Conservation (phyloP, 208 protist genomes). For the Trypanosoma grayi region DNA sequence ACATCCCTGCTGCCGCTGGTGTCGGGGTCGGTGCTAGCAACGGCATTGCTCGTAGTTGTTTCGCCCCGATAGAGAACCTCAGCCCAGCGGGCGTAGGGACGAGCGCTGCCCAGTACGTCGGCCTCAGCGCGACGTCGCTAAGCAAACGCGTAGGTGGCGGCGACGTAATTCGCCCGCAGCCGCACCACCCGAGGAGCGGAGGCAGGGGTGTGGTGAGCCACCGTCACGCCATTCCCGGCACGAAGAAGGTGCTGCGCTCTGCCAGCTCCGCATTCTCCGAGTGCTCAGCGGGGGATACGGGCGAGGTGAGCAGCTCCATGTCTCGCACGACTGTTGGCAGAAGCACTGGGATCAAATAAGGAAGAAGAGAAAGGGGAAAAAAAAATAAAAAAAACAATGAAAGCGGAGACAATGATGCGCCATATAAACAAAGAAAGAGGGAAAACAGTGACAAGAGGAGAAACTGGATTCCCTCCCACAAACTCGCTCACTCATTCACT, state of each 20-base stretch:
- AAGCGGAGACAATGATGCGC: not conserved
- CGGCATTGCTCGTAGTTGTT: not conserved
- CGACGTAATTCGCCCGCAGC: conserved; percentile 23
- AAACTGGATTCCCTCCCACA: too few species aligned
- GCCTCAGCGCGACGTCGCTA: conserved; percentile 10
- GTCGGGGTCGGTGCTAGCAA: too few species aligned
- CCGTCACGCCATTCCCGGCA: conserved; percentile 12
- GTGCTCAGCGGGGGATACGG: conserved; percentile 82
- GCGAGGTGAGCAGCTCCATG: conserved; percentile 34
- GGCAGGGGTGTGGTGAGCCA: not conserved
- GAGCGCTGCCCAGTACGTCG: not conserved
- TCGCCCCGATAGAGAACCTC: not conserved
- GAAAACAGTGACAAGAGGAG: too few species aligned
- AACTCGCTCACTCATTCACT: too few species aligned
- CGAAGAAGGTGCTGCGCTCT: conserved; percentile 29
- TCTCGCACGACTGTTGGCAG: conserved; percentile 27
- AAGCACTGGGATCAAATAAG: conserved; percentile 8
- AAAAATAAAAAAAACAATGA: not conserved
- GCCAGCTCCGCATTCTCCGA: conserved; percentile 80
- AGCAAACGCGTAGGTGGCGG: conserved; percentile 14
- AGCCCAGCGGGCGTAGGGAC: not conserved
- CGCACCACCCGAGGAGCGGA: conserved; percentile 20
- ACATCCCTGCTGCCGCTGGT: too few species aligned
- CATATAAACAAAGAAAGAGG: too few species aligned
- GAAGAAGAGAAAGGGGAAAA: not conserved